Conservation (phyloP, 1,139 yeast species). For the Sugiyamaella neomexicana region DNA sequence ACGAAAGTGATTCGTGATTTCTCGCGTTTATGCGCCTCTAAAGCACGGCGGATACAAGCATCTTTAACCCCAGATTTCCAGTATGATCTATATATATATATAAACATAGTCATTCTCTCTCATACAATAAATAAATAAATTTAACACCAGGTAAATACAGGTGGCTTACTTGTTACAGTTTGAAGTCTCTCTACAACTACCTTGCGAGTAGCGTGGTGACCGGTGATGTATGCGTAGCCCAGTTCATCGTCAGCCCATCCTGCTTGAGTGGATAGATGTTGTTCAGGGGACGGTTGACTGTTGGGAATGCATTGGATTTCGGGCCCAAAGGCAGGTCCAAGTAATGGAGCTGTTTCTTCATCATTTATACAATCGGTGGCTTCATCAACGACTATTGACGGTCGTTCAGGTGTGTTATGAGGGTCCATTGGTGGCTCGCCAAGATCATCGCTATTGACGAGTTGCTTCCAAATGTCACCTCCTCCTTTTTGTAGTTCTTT, state of each 20-base stretch:
- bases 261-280: constrained; percentile 10
- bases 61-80: neutral
- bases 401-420: neutral
- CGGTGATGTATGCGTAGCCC: constrained; percentile 39
- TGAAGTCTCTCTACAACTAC: constrained; percentile 66
- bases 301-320: neutral
- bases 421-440: constrained; percentile 19
- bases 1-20: constrained; percentile 8
- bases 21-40: constrained; percentile 5
- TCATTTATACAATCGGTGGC: constrained; percentile 1
- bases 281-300: neutral
- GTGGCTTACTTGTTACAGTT: constrained; percentile 56
- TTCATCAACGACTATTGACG: neutral
- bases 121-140: neutral
- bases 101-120: neutral
- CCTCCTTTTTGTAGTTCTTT: constrained; percentile 26
- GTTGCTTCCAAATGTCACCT: constrained; percentile 16
- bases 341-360: constrained; percentile 12
- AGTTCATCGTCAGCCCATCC: constrained; percentile 28
- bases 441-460: constrained; percentile 14
- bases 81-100: neutral
- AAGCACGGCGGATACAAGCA: constrained; percentile 14
- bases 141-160: constrained; percentile 72
- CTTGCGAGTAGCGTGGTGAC: constrained; percentile 34
- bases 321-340: constrained; percentile 13